Evolutionary conservation across 2,329 filamentous ascomycete species (phyloP).

Genomic region (Calonectria naviculata): DNA sequence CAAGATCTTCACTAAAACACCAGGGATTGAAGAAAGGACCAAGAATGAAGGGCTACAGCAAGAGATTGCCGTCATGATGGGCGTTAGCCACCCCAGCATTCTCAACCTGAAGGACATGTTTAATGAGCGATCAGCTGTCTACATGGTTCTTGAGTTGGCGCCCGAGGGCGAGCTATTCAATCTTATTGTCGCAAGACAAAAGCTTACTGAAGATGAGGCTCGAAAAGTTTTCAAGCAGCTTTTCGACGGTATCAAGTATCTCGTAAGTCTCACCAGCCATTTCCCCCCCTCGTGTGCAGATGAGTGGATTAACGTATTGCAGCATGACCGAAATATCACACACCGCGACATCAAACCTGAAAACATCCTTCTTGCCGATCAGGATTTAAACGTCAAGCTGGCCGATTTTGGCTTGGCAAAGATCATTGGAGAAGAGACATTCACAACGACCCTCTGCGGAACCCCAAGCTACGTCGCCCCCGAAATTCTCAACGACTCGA

Average conservation of each 20-base stretch:
- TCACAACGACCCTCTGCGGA: conserved; percentile 87
- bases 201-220: conserved; percentile 81
- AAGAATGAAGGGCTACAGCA: conserved; percentile 90
- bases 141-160: conserved; percentile 86
- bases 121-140: conserved; percentile 78
- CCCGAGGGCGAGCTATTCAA: conserved; percentile 93
- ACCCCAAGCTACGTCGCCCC: conserved; percentile 77
- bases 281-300: too few relatives aligned
- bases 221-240: conserved; percentile 86
- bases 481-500: conserved; percentile 79
- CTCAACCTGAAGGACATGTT: conserved; percentile 96
- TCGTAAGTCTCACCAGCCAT: conserved; percentile 65
- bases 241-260: conserved; percentile 87
- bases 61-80: conserved; percentile 95
- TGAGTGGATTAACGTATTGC: too few relatives aligned
- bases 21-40: conserved; percentile 67
- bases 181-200: conserved; percentile 85
- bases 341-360: conserved; percentile 90
- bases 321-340: conserved; percentile 94
- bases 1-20: conserved; percentile 80
- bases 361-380: conserved; percentile 59
- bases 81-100: conserved; percentile 92
- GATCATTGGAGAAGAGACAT: conserved; percentile 90
- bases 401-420: conserved; percentile 89
- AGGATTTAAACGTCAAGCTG: conserved; percentile 77